Evolutionary conservation across 2,329 filamentous ascomycete genomes (phyloP), one percentile per base, ranked within the genome.

Genomic region (Trichoderma pleuroti): DNA sequence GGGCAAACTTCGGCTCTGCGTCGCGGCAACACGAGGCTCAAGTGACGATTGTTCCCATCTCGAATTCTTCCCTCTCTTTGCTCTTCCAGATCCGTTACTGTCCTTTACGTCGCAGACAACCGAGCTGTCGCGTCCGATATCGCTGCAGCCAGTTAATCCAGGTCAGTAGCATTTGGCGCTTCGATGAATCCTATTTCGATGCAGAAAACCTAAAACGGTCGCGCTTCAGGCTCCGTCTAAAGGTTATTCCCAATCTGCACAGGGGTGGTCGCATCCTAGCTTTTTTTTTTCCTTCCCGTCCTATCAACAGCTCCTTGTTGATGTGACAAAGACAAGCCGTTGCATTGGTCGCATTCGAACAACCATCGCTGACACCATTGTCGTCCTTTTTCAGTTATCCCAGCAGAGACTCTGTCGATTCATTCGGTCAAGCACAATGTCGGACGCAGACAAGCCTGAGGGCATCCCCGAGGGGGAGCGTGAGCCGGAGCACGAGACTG

Each of bases 391-490:
- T 49, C 56, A 65, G 66, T 67, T 34, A 64, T 68, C 64, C 59
- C 42, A 68, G 49, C 59, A 71, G 64, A 71, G 28, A 66, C 57
- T 67, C 61, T 68, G 64, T 71, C 70, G 70, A 65, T 72, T 72
- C 54, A 70, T 72, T 62, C 62, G 70, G 70, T 61, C 60, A 70
- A 66, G 70, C 70, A 72, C 70, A 68, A 81, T 81, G 79, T 80
- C 79, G 59, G 78, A 80, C 72, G 73, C 76, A 34, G 76, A 74
- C 59, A 79, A 78, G 54, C 76, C 75, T 64, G 79, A 81, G 63
- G 78, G 78, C 52, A 73, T 74, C 52, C 77, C 76, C 36, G 71
- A 71, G 72, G 75, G 66, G 72, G 77, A 80, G 62, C 76, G 72
- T 61, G 78, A 79, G 72, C 76, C 74, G 57, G 77, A 77, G 61